Base-by-base conservation (phyloP, 768 basidiomycete genomes). In the Naganishia friedmannii region DNA sequence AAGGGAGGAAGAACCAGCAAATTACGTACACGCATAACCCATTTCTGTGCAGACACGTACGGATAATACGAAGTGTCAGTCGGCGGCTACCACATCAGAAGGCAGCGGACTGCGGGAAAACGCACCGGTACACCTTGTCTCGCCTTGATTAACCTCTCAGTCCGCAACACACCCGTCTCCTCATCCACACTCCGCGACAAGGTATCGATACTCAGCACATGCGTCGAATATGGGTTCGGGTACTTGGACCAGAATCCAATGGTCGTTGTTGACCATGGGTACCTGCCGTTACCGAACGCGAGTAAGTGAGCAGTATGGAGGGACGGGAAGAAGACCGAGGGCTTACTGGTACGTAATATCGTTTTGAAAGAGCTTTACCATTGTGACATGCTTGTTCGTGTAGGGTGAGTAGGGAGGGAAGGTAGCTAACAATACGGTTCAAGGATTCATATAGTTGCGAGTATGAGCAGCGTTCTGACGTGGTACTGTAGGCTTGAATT, bases 191-290 rank as follows among this genome's bases (percentile, higher is more conserved):
- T 86, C 32, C 88, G 92, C 21, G 92, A 90, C 68, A 95, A 71
- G 32, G 93, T 92, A 81, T 81, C 78, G 9, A 80, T 73, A 26
- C 78, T 75, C 42, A 75, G 68, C 57, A 80, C 80, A 67, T 82
- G 79, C 1, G 76, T 71, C 15, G 77, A 74, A 55, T 72, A 72
- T 66, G 92, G 89, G 80, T 95, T 95, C 65, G 93, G 93, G 82
- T 96, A 96, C 85, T 96, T 96, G 74, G 89, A 88, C 90, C 92
- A 93, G 86, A 95, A 90, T 73, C 90, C 91, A 77, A 90, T 89
- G 72, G 93, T 88, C 74, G 94, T 92, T 83, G 92, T 91, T 71
- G 88, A 85, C 89, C 93, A 94, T 51, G 92, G 86, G 78, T 93
- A 54, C 42, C 42, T 42, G 42, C 34, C 6, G 34, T 37, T 37